A percentile compares a stretch with the other conserved stretches of the same genome.
phyloP scores from a whole-genome alignment of 306 rosid species.

The Medicago truncatula region DNA sequence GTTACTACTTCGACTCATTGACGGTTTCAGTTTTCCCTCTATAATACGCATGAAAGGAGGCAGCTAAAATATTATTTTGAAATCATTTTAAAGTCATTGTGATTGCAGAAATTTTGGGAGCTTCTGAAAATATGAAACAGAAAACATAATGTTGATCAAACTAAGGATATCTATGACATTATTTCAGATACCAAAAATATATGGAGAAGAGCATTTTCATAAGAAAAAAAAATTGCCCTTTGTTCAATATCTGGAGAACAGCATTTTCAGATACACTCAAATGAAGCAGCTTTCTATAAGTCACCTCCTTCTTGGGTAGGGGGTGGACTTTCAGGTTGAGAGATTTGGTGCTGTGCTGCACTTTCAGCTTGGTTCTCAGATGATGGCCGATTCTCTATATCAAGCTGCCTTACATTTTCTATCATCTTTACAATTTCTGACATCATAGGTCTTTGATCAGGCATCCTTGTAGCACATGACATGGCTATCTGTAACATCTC shows the following conservation, averaged over 20 bases:
- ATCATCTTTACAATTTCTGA: constrained; percentile 69
- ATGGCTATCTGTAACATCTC: constrained; percentile 90
- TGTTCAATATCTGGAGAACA: constrained; percentile 46
- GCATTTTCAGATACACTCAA: constrained; percentile 39
- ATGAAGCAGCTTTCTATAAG: constrained; percentile 21
- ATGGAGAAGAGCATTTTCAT: not conserved
- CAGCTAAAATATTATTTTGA: not conserved
- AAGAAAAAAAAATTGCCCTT: not conserved
- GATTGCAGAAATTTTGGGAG: not conserved
- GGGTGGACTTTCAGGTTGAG: constrained; percentile 21
- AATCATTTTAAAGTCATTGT: not conserved
- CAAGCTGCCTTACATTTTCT: constrained; percentile 67
- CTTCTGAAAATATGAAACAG: not conserved
- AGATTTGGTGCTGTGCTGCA: constrained; percentile 42
- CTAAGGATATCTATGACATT: not conserved
- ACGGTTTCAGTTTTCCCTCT: too few relatives aligned
- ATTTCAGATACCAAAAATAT: too few relatives aligned
- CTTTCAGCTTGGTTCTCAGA: constrained; percentile 57
- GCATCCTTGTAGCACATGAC: constrained; percentile 83
- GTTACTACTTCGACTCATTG: too few relatives aligned
- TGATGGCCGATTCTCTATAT: constrained; percentile 53
- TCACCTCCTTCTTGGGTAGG: constrained; percentile 22
- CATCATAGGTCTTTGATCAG: constrained; percentile 87
- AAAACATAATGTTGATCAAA: not conserved
- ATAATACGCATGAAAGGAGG: too few relatives aligned